Percentiles rank a stretch among this genome's conserved stretches.
Evolutionary conservation across 257 asterid genomes (phyloP).

Genomic region (Plantago elongata): DNA sequence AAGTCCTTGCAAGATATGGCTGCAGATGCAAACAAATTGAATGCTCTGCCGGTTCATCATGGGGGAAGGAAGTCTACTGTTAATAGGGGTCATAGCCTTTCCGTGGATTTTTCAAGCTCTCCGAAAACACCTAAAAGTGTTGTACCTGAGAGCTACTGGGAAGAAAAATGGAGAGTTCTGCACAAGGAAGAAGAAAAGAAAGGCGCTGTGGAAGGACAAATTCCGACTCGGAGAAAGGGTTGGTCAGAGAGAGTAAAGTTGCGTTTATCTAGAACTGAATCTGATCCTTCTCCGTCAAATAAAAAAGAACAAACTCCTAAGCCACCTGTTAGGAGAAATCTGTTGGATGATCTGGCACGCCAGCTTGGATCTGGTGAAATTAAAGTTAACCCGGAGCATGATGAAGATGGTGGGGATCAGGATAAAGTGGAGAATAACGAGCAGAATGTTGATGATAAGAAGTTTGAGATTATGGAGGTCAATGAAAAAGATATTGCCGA

Average conservation of each 20-base stretch:
- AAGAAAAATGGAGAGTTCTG: conserved; percentile 83
- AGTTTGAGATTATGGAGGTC: background rate
- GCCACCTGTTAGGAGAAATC: conserved; percentile 57
- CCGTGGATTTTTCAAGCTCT: conserved; percentile 47
- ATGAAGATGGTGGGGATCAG: conserved; percentile 3
- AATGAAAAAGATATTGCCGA: conserved; percentile 8
- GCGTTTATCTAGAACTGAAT: conserved; percentile 55
- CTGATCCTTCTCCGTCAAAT: conserved; percentile 53
- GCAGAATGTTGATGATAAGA: background rate
- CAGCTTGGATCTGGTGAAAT: conserved; percentile 49
- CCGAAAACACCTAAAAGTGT: conserved; percentile 50
- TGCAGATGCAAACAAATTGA: conserved; percentile 48
- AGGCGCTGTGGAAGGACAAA: conserved; percentile 26
- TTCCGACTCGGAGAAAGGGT: conserved; percentile 38
- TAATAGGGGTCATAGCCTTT: conserved; percentile 53
- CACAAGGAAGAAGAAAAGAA: conserved; percentile 56
- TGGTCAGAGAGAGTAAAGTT: conserved; percentile 65
- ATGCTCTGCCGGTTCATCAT: conserved; percentile 34
- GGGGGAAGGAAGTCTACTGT: conserved; percentile 39
- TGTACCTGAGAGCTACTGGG: conserved; percentile 81
- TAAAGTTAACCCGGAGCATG: conserved; percentile 13
- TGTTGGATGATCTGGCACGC: conserved; percentile 58
- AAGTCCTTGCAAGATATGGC: conserved; percentile 68
- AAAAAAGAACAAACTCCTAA: conserved; percentile 33
- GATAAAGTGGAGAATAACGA: background rate